A percentile compares a stretch with the other conserved stretches of the same genome.
phyloP scores from a whole-genome alignment of 352 stramenopile species.

The Albugo candida region DNA sequence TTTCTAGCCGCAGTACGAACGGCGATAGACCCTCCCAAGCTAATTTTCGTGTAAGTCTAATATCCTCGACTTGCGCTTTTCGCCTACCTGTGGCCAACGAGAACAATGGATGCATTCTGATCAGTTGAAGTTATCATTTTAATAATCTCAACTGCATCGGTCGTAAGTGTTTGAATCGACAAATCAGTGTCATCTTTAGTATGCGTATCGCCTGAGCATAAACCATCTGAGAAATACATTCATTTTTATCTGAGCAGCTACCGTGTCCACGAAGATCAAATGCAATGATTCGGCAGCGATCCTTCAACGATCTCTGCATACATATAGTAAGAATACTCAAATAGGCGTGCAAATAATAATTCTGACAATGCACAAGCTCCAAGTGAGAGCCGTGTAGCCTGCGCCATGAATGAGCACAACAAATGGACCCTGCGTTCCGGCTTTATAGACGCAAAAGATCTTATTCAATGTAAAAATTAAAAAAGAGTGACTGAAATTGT shows the following conservation, averaged over 20 bases:
- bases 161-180: constrained; percentile 50
- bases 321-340: neutral
- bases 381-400: constrained; percentile 76
- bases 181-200: constrained; percentile 45
- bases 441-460: constrained; percentile 64
- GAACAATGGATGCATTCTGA: constrained; percentile 33
- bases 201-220: constrained; percentile 19
- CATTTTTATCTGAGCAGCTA: neutral
- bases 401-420: constrained; percentile 70
- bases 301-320: constrained; percentile 43
- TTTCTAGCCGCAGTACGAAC: constrained; percentile 45
- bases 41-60: constrained; percentile 7
- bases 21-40: constrained; percentile 63
- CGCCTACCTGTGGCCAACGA: constrained; percentile 57
- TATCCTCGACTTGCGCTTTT: neutral
- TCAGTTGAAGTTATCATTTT: constrained; percentile 16
- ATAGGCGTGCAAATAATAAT: neutral
- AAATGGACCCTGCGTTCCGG: constrained; percentile 39
- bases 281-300: constrained; percentile 53
- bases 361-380: constrained; percentile 20
- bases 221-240: neutral
- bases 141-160: constrained; percentile 36
- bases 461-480: too few species aligned
- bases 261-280: constrained; percentile 73
- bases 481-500: too few species aligned